A percentile compares a stretch with the other conserved stretches of the same genome.
Conservation (phyloP, 345 rosid species). For the Orychophragmus violaceus region DNA sequence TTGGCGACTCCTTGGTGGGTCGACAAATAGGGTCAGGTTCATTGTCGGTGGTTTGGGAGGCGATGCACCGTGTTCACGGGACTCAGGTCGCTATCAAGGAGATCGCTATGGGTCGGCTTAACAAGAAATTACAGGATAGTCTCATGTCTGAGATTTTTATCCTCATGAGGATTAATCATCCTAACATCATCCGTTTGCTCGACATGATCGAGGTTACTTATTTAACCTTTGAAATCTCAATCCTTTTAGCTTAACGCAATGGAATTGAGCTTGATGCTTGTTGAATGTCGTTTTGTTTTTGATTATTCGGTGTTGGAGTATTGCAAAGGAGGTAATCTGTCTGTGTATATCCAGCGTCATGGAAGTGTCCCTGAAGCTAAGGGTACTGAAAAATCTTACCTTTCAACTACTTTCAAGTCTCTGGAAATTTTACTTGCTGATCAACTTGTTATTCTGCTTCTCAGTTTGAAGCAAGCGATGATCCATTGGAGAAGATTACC, state of each 20-base stretch:
- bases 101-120: too few species aligned
- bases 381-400: slow-evolving; percentile 36
- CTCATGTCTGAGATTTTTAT: slow-evolving; percentile 85
- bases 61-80: slow-evolving; percentile 77
- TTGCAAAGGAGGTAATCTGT: slow-evolving; percentile 97
- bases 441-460: slow-evolving; percentile 2
- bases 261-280: neutral
- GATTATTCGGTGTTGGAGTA: slow-evolving; percentile 67
- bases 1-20: slow-evolving; percentile 78
- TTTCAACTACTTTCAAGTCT: neutral
- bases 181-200: slow-evolving; percentile 71
- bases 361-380: too few species aligned
- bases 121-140: slow-evolving; percentile 78
- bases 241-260: neutral
- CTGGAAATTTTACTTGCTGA: neutral
- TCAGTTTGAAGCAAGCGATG: slow-evolving; percentile 67
- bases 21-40: slow-evolving; percentile 91
- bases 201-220: slow-evolving; percentile 60
- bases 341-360: too few species aligned
- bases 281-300: neutral
- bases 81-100: slow-evolving; percentile 88
- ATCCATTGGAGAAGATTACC: slow-evolving; percentile 76
- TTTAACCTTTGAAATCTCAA: neutral
- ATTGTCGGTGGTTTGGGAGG: slow-evolving; percentile 89
- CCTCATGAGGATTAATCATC: slow-evolving; percentile 62